Percentiles rank a stretch among this genome's conserved stretches.
These are phyloP conservation scores for Apophysomyces ossiformis DNA, from an alignment of 371 early-diverging fungal species.

Conservation along the genomic window DNA sequence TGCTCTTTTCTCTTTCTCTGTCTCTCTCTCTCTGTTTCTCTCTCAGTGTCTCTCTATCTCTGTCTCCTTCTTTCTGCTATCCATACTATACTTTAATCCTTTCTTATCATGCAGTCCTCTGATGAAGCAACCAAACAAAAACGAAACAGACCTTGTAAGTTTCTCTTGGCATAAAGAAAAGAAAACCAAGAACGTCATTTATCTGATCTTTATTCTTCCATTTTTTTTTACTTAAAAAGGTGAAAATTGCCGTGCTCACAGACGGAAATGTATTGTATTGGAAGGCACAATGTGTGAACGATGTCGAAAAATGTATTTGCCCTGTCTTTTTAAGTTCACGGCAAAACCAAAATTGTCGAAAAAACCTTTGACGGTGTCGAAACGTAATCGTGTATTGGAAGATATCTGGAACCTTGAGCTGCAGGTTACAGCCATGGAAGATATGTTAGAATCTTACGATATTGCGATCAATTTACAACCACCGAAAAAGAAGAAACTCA, in stretches of 20 bases:
- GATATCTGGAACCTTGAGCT: conserved; percentile 41
- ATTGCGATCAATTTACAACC: conserved; percentile 14
- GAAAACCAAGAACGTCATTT: neutral
- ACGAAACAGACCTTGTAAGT: conserved; percentile 49
- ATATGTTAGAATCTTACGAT: conserved; percentile 25
- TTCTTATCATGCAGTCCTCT: neutral
- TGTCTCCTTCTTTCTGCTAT: neutral
- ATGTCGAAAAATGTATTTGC: conserved; percentile 39
- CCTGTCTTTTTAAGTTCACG: conserved; percentile 45
- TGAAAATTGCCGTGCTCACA: conserved; percentile 54
- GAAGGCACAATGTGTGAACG: conserved; percentile 43
- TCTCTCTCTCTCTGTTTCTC: neutral
- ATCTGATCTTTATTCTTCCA: neutral
- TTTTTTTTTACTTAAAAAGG: conserved; percentile 29
- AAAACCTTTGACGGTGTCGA: conserved; percentile 35
- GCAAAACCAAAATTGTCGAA: conserved; percentile 41
- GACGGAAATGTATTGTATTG: conserved; percentile 44
- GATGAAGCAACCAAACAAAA: conserved; percentile 36
- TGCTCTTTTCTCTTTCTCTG: neutral
- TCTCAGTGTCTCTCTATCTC: no score
- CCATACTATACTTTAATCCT: neutral
- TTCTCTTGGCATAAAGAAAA: no score
- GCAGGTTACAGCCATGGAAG: conserved; percentile 33
- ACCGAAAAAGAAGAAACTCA: conserved; percentile 4
- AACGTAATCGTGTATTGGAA: conserved; percentile 38